phyloP scores from a whole-genome alignment of 345 rosid species.

The Gossypium turneri region DNA sequence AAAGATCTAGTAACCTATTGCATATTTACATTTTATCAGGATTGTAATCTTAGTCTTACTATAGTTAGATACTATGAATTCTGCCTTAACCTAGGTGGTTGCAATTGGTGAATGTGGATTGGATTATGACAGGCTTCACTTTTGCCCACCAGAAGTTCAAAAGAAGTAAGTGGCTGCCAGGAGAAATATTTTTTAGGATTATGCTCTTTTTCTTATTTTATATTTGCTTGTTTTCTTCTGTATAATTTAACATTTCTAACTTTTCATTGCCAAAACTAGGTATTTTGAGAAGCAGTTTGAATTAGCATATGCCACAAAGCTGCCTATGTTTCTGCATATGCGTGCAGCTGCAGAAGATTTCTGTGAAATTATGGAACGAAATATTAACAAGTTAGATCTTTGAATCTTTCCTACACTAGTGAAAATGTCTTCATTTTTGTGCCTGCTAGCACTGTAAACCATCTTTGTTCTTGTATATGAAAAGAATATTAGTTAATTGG shows the following conservation, averaged over 20 bases:
- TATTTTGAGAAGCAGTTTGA: slow-evolving; percentile 97
- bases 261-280: slow-evolving; percentile 31
- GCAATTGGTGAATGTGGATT: slow-evolving; percentile 97
- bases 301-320: slow-evolving; percentile 76
- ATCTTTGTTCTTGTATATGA: background rate
- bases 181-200: background rate
- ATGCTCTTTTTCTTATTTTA: background rate
- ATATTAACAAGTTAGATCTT: slow-evolving; percentile 54
- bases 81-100: slow-evolving; percentile 52
- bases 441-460: background rate
- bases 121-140: slow-evolving; percentile 96
- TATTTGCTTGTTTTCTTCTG: slow-evolving; percentile 4
- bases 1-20: background rate
- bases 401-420: background rate
- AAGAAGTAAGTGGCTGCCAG: slow-evolving; percentile 56
- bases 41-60: slow-evolving; percentile 1
- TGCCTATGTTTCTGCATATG: slow-evolving; percentile 97
- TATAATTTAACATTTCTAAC: slow-evolving; percentile 5
- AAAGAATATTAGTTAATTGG: background rate
- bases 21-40: background rate
- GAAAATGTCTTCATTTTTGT: background rate
- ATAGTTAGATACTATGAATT: background rate
- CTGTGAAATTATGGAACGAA: slow-evolving; percentile 69
- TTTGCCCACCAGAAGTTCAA: slow-evolving; percentile 73
- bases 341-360: slow-evolving; percentile 91